Evolutionary conservation across 768 basidiomycete genomes (phyloP).

Genomic region (Rhodotorula toruloides): DNA sequence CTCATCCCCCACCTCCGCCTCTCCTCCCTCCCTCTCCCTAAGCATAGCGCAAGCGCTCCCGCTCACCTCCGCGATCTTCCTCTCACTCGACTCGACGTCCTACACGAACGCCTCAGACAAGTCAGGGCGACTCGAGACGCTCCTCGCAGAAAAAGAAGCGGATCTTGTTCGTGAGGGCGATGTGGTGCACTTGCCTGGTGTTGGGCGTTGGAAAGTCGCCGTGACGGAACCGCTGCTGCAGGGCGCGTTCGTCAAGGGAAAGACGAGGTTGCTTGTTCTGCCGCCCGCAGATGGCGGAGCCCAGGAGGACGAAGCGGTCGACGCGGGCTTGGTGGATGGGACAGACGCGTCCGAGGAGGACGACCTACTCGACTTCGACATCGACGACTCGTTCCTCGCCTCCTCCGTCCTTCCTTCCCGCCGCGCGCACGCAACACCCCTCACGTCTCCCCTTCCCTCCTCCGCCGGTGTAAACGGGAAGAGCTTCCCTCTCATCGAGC

Average conservation of each 20-base stretch:
- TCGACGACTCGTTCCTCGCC: constrained; percentile 37
- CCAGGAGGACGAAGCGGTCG: neutral
- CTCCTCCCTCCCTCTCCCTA: constrained; percentile 12
- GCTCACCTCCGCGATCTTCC: constrained; percentile 22
- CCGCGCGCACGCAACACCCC: constrained; percentile 3
- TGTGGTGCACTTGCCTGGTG: neutral
- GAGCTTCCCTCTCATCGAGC: too few relatives aligned
- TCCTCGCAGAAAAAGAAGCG: neutral
- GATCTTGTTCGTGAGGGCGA: constrained; percentile 20
- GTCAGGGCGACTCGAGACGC: neutral
- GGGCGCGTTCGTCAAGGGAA: constrained; percentile 51
- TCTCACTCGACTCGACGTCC: constrained; percentile 1
- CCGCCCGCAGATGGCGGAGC: constrained; percentile 19
- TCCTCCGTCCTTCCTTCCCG: constrained; percentile 26
- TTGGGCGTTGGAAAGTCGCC: constrained; percentile 48
- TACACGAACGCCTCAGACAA: constrained; percentile 2
- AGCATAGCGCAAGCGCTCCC: constrained; percentile 5
- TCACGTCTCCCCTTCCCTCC: constrained; percentile 5
- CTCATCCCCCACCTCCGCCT: neutral
- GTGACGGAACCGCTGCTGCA: constrained; percentile 69
- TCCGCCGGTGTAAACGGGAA: constrained; percentile 4
- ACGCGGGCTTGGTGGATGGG: too few relatives aligned
- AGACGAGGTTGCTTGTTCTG: constrained; percentile 31
- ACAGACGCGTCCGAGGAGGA: constrained; percentile 3
- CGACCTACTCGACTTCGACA: constrained; percentile 37